Evolutionary conservation across 805 yeast genomes (phyloP).

Genomic region (Grigorovia transvaalensis): DNA sequence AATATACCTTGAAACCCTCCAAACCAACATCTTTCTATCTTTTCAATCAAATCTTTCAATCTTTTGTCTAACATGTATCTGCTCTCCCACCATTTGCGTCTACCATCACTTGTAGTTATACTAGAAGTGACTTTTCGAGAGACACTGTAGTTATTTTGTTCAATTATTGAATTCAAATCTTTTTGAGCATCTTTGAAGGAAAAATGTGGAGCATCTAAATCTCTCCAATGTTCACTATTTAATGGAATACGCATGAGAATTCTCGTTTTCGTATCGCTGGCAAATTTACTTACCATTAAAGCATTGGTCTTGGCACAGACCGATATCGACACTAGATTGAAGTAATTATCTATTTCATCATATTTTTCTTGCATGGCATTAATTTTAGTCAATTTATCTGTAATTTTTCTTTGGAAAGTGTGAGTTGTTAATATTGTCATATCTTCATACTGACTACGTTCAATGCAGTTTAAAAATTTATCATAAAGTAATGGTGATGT

Average conservation of each 20-base stretch:
- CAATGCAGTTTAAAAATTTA: slow-evolving; percentile 10
- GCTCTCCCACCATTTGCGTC: slow-evolving; percentile 69
- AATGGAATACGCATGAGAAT: slow-evolving; percentile 51
- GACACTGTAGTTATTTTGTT: slow-evolving; percentile 53
- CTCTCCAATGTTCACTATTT: slow-evolving; percentile 37
- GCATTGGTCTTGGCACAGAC: slow-evolving; percentile 48
- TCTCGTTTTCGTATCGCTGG: slow-evolving; percentile 28
- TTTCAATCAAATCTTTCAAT: slow-evolving; percentile 41
- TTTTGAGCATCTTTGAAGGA: slow-evolving; percentile 37
- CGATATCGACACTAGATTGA: slow-evolving; percentile 45
- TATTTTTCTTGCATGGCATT: slow-evolving; percentile 6
- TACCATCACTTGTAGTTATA: slow-evolving; percentile 47
- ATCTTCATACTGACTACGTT: slow-evolving; percentile 8
- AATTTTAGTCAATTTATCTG: slow-evolving; percentile 1
- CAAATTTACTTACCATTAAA: slow-evolving; percentile 42
- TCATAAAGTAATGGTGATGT: slow-evolving; percentile 18
- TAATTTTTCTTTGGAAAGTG: neutral
- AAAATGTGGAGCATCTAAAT: slow-evolving; percentile 33
- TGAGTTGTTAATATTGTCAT: slow-evolving; percentile 7
- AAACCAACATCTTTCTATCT: slow-evolving; percentile 59
- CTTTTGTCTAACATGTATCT: slow-evolving; percentile 52
- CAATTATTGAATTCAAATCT: slow-evolving; percentile 43
- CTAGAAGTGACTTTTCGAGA: slow-evolving; percentile 40
- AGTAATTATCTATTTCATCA: slow-evolving; percentile 3
- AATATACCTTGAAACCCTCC: slow-evolving; percentile 69